Evolutionary conservation across 2,329 filamentous ascomycete species (phyloP), one percentile per base, ranked within the genome.

Genomic region (Raffaelea arxii): DNA sequence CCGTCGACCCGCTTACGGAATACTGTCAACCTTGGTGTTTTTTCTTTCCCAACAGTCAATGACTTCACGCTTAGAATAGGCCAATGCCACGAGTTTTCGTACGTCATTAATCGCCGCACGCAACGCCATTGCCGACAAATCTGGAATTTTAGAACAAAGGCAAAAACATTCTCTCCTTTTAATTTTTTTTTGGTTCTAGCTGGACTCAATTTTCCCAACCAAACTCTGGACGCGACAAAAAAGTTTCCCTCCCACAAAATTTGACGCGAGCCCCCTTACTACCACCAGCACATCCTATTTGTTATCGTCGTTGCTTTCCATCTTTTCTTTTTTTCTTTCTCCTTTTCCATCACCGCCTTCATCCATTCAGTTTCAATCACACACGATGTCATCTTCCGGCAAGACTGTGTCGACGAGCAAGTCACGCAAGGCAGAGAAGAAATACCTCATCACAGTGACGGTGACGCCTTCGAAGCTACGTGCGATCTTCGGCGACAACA

Each of bases 381-480:
- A 22, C 40, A 23, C 40, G 23, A 69, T 69, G 66, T 56, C 65
- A 44, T 56, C 63, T 36, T 53, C 58, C 21, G 58, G 53, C 56
- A 67, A 67, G 57, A 55, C 56, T 32, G 53, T 61, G 49, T 53
- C 57, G 51, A 70, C 68, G 58, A 67, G 32, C 10, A 32, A 70
- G 51, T 64, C 67, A 27, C 66, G 67, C 53, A 71, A 68, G 63
- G 68, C 67, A 25, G 55, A 59, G 6, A 59, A 58, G 46, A 54
- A 51, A 46, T 46, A 45, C 57, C 46, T 79, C 49, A 61, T 81
- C 57, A 79, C 68, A 7, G 61, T 82, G 46, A 74, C 68, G 54
- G 65, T 81, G 42, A 56, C 71, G 21, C 63, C 77, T 37, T 59
- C 67, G 18, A 68, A 64, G 51, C 65, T 84, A 44, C 71, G 71